A percentile compares a stretch with the other conserved stretches of the same genome.
These are phyloP conservation scores for Geotrichum histeridarum DNA, from an alignment of 1,139 yeast species.

Conservation along the genomic window DNA sequence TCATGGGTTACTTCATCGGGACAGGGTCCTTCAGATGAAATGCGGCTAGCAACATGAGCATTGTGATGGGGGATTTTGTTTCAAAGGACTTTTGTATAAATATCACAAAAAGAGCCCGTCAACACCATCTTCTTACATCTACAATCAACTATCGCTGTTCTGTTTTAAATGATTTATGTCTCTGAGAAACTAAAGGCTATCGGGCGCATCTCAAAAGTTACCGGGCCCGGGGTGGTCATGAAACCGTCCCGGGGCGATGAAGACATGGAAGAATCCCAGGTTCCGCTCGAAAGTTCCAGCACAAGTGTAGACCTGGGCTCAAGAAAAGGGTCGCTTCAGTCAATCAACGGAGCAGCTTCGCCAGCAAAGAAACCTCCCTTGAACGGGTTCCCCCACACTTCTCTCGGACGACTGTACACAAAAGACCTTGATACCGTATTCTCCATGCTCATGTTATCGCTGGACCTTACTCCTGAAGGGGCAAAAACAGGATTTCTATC, in stretches of 20 bases:
- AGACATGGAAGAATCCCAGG: background rate
- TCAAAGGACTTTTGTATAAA: too few relatives aligned
- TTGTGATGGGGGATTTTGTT: too few relatives aligned
- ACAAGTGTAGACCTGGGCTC: too few relatives aligned
- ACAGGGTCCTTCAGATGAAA: background rate
- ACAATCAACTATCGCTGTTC: background rate
- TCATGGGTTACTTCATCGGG: background rate
- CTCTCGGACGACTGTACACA: constrained; percentile 14
- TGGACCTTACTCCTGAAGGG: constrained; percentile 42
- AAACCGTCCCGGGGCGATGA: background rate
- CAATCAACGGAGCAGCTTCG: background rate
- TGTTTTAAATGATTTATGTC: background rate
- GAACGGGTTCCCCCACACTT: constrained; percentile 11
- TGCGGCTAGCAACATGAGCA: background rate
- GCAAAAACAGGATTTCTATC: constrained; percentile 9
- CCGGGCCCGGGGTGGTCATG: background rate
- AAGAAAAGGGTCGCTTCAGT: background rate
- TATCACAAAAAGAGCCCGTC: too few relatives aligned
- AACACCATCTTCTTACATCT: background rate
- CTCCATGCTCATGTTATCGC: constrained; percentile 48
- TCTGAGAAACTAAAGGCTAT: background rate
- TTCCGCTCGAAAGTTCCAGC: too few relatives aligned
- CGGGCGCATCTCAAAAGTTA: background rate
- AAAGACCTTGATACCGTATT: constrained; percentile 21
- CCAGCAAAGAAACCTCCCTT: background rate